Evolutionary conservation across 2,329 filamentous ascomycete species (phyloP).

Genomic region (Calonectria crousiana): DNA sequence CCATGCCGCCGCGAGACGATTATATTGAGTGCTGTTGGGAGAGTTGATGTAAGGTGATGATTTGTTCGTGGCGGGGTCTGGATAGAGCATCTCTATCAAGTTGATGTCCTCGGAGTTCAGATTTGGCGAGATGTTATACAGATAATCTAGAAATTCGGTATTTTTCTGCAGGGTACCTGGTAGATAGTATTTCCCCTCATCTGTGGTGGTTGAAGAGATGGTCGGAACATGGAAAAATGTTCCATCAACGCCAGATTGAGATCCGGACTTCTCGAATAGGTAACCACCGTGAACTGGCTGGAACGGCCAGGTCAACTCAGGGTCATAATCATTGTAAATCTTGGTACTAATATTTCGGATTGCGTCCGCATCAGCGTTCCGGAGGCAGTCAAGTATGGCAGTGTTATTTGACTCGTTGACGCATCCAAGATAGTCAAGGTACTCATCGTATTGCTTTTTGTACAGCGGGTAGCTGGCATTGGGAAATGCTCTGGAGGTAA

Average conservation of each 20-base stretch:
- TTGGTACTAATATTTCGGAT: conserved; percentile 54
- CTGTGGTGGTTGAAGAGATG: conserved; percentile 52
- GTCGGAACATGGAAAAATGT: conserved; percentile 53
- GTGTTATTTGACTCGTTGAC: conserved; percentile 41
- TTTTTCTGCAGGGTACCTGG: conserved; percentile 51
- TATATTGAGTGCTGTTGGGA: conserved; percentile 58
- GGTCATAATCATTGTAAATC: conserved; percentile 52
- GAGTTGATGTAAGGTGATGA: conserved; percentile 52
- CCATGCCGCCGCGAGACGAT: conserved; percentile 57
- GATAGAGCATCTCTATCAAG: conserved; percentile 48
- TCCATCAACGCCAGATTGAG: conserved; percentile 52
- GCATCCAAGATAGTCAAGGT: conserved; percentile 46
- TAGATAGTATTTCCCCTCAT: conserved; percentile 52
- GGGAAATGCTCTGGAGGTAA: conserved; percentile 52
- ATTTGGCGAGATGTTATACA: conserved; percentile 49
- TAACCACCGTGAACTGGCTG: conserved; percentile 60
- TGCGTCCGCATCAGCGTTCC: conserved; percentile 48
- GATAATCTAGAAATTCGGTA: conserved; percentile 50
- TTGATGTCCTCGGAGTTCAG: conserved; percentile 47
- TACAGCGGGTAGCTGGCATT: conserved; percentile 50
- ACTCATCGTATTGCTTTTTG: conserved; percentile 47
- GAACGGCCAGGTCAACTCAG: conserved; percentile 61
- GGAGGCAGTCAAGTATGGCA: conserved; percentile 54
- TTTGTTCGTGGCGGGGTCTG: conserved; percentile 48
- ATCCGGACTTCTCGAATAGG: conserved; percentile 60